Evolutionary conservation across 805 yeast species (phyloP), one percentile per base, ranked within the genome.

Genomic region (Metschnikowia peoriensis): DNA sequence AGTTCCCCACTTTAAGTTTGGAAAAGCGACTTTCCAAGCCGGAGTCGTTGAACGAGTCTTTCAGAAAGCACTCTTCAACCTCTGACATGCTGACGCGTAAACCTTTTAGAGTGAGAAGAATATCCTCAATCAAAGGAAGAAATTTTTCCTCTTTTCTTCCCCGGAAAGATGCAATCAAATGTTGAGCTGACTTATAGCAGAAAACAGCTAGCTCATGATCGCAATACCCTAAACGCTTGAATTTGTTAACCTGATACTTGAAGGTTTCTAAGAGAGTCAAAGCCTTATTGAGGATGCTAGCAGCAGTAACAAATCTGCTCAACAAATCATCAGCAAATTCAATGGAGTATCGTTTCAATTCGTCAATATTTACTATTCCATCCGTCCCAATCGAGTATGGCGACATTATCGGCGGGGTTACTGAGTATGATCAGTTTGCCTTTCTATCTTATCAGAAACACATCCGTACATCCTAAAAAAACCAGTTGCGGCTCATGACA

Each of bases 201-300:
- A 75, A 60, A 51, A 63, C 70, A 1, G 75, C 73, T 47, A 71
- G 46, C 52, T 71, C 76, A 55, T 63, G 66, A 53, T 75, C 78
- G 53, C 78, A 75, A 47, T 65, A 66, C 1, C 70, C 68, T n/a
- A 67, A 37, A 27, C 49, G 57, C 3, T 63, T 60, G 11, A 61
- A 51, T 49, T 71, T 68, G 40, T 65, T 64, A 32, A 57, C 47
- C 55, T 75, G 75, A 47, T 66, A 66, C 43, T 65, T 67, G 58
- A 72, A 68, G 29, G 65, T 58, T 53, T 73, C 77, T 22, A 75
- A 57, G 28, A 73, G 56, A 8, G 68, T 61, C 11, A 59, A 39
- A 7, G 46, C 16, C 34, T 51, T 46, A 2, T 43, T 34, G 41
- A 51, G 17, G 14, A 42, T 39, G 17, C 38, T n/a, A 15, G 37